A percentile compares a stretch with the other conserved stretches of the same genome.
Conservation (phyloP, 2,329 filamentous ascomycete genomes). For the Penicillium psychrosexuale region DNA sequence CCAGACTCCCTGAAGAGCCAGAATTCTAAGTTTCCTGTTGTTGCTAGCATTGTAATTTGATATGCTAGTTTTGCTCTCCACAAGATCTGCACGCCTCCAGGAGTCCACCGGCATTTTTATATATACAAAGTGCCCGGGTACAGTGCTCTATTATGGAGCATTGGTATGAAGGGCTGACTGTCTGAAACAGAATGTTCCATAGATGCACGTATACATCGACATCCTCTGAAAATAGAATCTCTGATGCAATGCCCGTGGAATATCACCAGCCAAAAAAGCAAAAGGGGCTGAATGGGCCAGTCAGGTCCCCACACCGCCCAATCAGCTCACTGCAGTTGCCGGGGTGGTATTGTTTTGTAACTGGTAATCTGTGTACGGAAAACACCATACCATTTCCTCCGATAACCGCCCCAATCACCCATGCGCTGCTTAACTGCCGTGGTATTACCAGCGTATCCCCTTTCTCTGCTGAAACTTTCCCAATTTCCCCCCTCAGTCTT, state of each 20-base stretch:
- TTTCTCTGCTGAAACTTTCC: slow-evolving; percentile 28
- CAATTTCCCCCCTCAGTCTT: slow-evolving; percentile 17
- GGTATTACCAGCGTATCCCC: slow-evolving; percentile 21
- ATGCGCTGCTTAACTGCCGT: background rate
- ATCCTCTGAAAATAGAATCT: background rate
- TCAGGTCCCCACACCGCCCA: slow-evolving; percentile 2
- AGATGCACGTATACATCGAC: background rate
- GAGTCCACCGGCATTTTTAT: background rate
- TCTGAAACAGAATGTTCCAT: background rate
- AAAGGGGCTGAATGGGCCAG: slow-evolving; percentile 8
- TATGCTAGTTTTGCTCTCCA: slow-evolving; percentile 5
- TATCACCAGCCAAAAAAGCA: background rate
- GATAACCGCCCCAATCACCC: background rate
- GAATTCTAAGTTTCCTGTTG: background rate
- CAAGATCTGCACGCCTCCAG: slow-evolving; percentile 6
- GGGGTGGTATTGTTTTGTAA: slow-evolving; percentile 1
- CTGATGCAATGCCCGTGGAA: background rate
- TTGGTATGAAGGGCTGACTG: background rate
- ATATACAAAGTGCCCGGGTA: background rate
- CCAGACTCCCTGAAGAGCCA: background rate
- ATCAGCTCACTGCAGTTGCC: background rate
- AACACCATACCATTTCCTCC: background rate
- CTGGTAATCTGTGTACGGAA: background rate
- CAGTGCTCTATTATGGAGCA: background rate
- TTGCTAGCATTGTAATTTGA: background rate